phyloP scores from a whole-genome alignment of 2,329 filamentous ascomycete genomes.

The Penicillium occitanis region DNA sequence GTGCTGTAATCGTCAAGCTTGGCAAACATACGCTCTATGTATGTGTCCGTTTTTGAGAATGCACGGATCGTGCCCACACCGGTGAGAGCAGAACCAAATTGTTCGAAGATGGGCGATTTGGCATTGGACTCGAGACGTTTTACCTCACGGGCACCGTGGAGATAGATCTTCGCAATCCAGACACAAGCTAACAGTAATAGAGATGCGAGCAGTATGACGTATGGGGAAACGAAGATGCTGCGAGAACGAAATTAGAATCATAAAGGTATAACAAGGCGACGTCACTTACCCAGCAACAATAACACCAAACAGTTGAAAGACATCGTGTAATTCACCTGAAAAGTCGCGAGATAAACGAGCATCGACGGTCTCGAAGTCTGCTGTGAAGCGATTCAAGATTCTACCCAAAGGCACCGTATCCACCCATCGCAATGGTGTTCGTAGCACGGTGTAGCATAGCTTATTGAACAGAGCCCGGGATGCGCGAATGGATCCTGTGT shows the following conservation, averaged over 20 bases:
- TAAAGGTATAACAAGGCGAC: background rate
- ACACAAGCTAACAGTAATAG: constrained; percentile 59
- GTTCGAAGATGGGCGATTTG: constrained; percentile 78
- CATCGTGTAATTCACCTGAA: constrained; percentile 59
- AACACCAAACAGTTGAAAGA: constrained; percentile 64
- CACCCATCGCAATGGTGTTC: constrained; percentile 74
- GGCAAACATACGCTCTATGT: constrained; percentile 67
- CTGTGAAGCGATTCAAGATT: constrained; percentile 74
- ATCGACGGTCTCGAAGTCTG: constrained; percentile 74
- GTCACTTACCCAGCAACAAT: constrained; percentile 61
- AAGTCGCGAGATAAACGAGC: constrained; percentile 64
- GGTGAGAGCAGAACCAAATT: constrained; percentile 70
- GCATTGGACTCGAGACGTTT: constrained; percentile 75
- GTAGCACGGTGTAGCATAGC: constrained; percentile 66
- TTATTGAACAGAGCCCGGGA: constrained; percentile 67
- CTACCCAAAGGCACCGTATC: constrained; percentile 77
- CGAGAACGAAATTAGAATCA: constrained; percentile 64
- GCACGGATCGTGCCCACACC: constrained; percentile 75
- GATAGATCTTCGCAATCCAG: constrained; percentile 61
- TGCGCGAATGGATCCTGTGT: constrained; percentile 64
- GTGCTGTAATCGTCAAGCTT: constrained; percentile 68
- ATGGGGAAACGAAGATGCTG: constrained; percentile 66
- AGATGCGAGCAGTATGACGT: constrained; percentile 63
- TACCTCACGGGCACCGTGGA: constrained; percentile 69
- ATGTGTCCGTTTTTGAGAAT: constrained; percentile 67